Evolutionary conservation across 1,139 yeast genomes (phyloP).

Genomic region (Sugiyamaella novakii): DNA sequence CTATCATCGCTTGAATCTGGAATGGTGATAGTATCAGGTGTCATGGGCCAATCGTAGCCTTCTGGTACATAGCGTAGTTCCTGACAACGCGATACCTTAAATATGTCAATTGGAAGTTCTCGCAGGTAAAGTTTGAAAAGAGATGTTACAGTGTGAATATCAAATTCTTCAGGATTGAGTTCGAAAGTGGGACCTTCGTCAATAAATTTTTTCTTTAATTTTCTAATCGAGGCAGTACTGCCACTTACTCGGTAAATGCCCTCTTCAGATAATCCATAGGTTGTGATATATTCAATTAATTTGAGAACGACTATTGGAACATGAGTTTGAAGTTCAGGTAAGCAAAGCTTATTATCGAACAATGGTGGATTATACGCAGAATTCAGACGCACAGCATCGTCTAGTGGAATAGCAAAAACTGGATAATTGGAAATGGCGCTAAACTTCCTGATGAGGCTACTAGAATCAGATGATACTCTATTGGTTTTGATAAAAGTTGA

Average conservation of each 20-base stretch:
- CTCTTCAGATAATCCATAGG: conserved; percentile 67
- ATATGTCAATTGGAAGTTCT: conserved; percentile 76
- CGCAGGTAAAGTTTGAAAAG: conserved; percentile 74
- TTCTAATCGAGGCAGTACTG: conserved; percentile 62
- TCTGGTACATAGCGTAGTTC: conserved; percentile 18
- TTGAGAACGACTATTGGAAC: conserved; percentile 34
- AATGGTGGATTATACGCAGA: conserved; percentile 12
- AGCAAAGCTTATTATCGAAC: conserved; percentile 9
- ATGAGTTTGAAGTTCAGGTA: conserved; percentile 25
- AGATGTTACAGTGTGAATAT: conserved; percentile 82
- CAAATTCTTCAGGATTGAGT: conserved; percentile 63
- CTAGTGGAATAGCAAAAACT: conserved; percentile 36
- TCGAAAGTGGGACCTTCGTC: conserved; percentile 60
- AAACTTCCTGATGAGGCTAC: neutral
- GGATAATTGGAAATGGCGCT: neutral
- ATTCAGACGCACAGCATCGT: conserved; percentile 33
- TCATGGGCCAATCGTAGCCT: conserved; percentile 2
- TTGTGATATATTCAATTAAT: conserved; percentile 31
- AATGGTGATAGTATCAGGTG: neutral
- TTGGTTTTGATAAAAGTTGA: neutral
- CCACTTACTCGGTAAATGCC: conserved; percentile 85
- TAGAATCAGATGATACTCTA: too few relatives aligned
- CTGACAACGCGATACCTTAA: conserved; percentile 44
- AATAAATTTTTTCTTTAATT: conserved; percentile 5
- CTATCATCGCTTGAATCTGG: neutral